Conservation (phyloP, 2,329 filamentous ascomycete genomes). For the Thielaviopsis populi region DNA sequence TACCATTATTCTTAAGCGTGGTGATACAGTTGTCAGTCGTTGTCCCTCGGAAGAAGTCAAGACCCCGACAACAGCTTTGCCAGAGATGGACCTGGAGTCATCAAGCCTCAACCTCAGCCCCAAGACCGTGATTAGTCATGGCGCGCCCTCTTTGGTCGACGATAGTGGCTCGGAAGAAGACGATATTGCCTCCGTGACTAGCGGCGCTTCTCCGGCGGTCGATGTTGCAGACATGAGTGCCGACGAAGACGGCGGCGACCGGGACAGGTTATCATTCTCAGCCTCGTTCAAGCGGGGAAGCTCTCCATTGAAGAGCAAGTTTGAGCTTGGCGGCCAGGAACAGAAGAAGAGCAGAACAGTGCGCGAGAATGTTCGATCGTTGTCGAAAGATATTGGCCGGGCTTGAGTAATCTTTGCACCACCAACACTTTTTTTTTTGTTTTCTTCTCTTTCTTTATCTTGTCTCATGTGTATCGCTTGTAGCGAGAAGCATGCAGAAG, state of each 20-base stretch:
- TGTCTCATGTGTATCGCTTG: not conserved
- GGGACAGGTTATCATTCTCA: not conserved
- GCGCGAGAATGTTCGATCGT: conserved; percentile 6
- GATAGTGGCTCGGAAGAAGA: conserved; percentile 68
- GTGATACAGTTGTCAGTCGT: conserved; percentile 11
- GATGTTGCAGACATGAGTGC: conserved; percentile 16
- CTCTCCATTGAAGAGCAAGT: conserved; percentile 9
- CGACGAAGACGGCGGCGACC: conserved; percentile 9
- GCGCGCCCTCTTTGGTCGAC: conserved; percentile 64
- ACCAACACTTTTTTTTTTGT: not conserved
- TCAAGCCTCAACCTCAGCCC: conserved; percentile 49
- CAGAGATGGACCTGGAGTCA: conserved; percentile 33
- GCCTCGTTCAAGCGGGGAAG: conserved; percentile 3
- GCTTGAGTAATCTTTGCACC: not conserved
- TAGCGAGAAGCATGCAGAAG: not conserved
- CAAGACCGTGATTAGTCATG: conserved; percentile 55
- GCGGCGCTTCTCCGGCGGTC: conserved; percentile 12
- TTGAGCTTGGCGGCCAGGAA: not conserved
- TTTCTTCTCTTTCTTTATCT: not conserved
- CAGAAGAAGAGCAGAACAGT: conserved; percentile 8
- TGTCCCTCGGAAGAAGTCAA: conserved; percentile 14
- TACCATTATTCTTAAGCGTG: conserved; percentile 15
- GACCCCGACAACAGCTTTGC: conserved; percentile 7
- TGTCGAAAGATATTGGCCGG: conserved; percentile 6
- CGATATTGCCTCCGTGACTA: conserved; percentile 15